A percentile compares a stretch with the other conserved stretches of the same genome.
phyloP scores from a whole-genome alignment of 495 filamentous ascomycete genomes.

The Entonaema liquescens region DNA sequence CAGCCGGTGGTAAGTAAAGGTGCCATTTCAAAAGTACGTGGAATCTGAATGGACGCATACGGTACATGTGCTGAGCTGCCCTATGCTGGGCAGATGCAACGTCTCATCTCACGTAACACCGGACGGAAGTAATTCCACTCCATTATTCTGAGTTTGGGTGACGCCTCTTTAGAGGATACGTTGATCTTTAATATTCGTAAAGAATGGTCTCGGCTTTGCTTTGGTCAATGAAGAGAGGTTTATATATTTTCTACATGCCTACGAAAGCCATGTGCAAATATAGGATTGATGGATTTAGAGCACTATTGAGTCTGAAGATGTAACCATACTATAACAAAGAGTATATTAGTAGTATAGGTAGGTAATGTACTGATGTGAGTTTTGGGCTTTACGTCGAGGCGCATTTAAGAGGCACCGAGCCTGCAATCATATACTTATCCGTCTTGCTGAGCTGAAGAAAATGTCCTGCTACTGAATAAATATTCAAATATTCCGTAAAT shows the following conservation, averaged over 20 bases:
- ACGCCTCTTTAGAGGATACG: not conserved
- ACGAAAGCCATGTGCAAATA: not conserved
- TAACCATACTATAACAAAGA: not conserved
- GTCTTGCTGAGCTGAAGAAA: too few species aligned
- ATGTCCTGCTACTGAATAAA: too few species aligned
- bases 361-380: too few species aligned
- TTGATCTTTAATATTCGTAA: not conserved
- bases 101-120: conserved; percentile 26
- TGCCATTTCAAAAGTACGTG: conserved; percentile 1
- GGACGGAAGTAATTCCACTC: not conserved
- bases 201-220: not conserved
- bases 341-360: not conserved
- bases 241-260: not conserved
- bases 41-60: not conserved
- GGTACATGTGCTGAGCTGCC: not conserved
- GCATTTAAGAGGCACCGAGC: too few species aligned
- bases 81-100: conserved; percentile 17
- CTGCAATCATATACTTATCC: not conserved
- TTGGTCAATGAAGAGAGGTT: not conserved
- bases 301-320: not conserved
- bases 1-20: conserved; percentile 5
- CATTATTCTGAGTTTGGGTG: not conserved
- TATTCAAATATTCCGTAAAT: too few species aligned
- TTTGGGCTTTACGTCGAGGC: too few species aligned
- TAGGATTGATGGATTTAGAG: not conserved